A percentile compares a stretch with the other conserved stretches of the same genome.
Conservation (phyloP, 768 basidiomycete species). For the Podaxis pistillaris region DNA sequence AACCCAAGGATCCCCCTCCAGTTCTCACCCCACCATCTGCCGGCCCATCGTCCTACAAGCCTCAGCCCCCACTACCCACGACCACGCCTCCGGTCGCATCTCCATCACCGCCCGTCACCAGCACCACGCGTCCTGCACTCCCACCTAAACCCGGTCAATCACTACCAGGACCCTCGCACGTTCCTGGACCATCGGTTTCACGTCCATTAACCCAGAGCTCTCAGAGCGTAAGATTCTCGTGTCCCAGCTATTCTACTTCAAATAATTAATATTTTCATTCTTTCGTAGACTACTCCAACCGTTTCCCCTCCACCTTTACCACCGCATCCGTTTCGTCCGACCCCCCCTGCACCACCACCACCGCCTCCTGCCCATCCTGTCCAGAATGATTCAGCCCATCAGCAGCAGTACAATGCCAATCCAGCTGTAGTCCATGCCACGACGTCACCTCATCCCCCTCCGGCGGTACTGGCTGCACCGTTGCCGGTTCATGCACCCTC, state of each 20-base stretch:
- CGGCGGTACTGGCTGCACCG: not conserved
- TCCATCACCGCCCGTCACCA: not conserved
- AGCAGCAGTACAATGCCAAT: not conserved
- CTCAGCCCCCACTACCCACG: constrained; percentile 12
- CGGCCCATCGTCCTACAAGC: not conserved
- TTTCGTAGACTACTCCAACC: constrained; percentile 1
- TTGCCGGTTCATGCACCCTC: constrained; percentile 2
- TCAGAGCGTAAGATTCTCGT: not conserved
- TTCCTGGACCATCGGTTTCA: constrained; percentile 16
- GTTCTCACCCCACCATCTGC: not conserved
- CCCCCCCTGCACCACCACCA: constrained; percentile 12
- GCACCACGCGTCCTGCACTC: not conserved
- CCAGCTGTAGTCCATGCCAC: not conserved
- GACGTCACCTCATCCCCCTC: constrained; percentile 12
- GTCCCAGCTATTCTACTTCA: not conserved
- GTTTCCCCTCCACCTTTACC: constrained; percentile 4
- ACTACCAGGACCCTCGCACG: constrained; percentile 7
- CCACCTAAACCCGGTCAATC: constrained; percentile 36
- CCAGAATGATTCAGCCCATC: not conserved
- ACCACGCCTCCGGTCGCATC: constrained; percentile 8
- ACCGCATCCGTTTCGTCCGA: constrained; percentile 3
- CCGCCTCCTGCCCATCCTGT: not conserved
- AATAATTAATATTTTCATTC: not conserved
- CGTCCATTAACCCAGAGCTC: not conserved
- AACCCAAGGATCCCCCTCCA: constrained; percentile 44